Base-by-base conservation (phyloP, 495 filamentous ascomycete genomes). In the Chlorociboria aeruginascens region DNA sequence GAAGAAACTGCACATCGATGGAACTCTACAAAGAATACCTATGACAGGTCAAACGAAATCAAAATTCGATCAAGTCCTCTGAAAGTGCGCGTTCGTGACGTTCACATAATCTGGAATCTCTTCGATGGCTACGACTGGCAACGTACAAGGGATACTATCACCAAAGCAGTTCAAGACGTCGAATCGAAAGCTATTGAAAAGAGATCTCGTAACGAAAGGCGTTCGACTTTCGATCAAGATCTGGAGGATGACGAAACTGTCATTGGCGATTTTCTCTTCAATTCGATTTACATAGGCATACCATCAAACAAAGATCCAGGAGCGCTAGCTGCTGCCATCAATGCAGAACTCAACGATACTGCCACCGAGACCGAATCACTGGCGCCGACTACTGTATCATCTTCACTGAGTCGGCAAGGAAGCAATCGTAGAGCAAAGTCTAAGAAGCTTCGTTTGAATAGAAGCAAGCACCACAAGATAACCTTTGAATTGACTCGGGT, bases 41-140 rank as follows among this genome's bases (percentile, higher is more conserved):
- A 90, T 53, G 80, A 82, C 29, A 68, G 76, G 9, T 65, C 70
- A 8, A 79, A 83, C 49, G 74, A 81, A 32, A 60, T 66, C 8
- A 82, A 80, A 51, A 61, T 81, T n/a, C 70, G 69, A 29, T 64
- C 69, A 41, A 85, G 81, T 52, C 90, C 92, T 11, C 68, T 97
- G 17, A 78, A 79, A 49, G 69, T 97, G 8, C 75, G 78, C 31
- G 72, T 96, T 12, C 79, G 86, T 4, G 88, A 95, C 62, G 79
- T 93, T 11, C 86, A 97, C 61, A 68, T 95, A 40, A 94, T 97
- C 51, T 99, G 93, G 93, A 95, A 99, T 61, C 69, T 99, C 1
- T 95, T 88, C 61, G 93, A 99, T 66, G 93, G 93, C 6, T 99
- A 94, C 60, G 93, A 99, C 63, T 99, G 93, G 93, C 78, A 79